Evolutionary conservation across 2,329 filamentous ascomycete genomes (phyloP).

Genomic region (Claviceps fusiformis): DNA sequence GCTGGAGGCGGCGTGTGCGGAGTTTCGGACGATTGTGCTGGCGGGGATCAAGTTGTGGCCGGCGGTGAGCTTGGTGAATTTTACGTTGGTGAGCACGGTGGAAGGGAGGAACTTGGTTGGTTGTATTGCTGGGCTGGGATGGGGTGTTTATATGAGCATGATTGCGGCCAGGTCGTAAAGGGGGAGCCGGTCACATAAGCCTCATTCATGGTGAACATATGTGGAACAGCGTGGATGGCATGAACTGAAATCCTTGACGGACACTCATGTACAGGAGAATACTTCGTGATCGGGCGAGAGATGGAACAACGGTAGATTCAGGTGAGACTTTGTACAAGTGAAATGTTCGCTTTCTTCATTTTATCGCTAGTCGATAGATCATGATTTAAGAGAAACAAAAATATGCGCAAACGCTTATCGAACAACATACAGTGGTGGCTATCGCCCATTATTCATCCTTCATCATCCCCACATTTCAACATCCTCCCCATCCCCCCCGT

Average conservation of each 20-base stretch:
- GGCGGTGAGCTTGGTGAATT: constrained; percentile 54
- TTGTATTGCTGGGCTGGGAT: constrained; percentile 56
- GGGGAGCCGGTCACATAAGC: background rate
- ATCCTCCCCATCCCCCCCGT: background rate
- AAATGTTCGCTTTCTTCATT: background rate
- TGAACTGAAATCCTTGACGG: no score
- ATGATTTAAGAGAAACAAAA: background rate
- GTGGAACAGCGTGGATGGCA: background rate
- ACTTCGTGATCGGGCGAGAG: background rate
- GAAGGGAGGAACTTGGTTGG: constrained; percentile 57
- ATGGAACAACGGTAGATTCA: background rate
- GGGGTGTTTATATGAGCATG: constrained; percentile 65
- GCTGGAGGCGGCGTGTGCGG: constrained; percentile 29
- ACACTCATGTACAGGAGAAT: background rate
- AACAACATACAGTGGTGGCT: background rate
- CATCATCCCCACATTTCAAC: background rate
- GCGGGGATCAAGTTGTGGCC: constrained; percentile 64
- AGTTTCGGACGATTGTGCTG: constrained; percentile 50
- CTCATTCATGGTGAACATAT: background rate
- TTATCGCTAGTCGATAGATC: background rate
- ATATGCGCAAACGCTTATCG: background rate
- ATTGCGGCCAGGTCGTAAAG: constrained; percentile 22
- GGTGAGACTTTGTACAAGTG: background rate
- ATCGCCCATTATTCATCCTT: background rate
- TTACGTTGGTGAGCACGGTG: constrained; percentile 54